phyloP scores from a whole-genome alignment of 768 basidiomycete species.

The Boletellus ananiceps region DNA sequence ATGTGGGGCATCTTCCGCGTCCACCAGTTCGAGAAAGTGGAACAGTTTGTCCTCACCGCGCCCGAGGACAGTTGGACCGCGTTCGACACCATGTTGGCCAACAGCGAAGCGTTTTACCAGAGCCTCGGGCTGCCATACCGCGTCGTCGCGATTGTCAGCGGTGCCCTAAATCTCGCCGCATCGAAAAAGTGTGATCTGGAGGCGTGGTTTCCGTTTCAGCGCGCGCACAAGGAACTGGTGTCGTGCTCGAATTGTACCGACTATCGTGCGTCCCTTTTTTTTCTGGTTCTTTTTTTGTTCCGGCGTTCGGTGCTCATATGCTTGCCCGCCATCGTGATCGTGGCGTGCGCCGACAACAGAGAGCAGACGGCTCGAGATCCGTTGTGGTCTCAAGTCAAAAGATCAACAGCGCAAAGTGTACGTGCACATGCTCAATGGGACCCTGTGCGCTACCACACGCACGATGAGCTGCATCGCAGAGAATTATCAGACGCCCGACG shows the following conservation, averaged over 20 bases:
- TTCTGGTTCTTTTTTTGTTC: background rate
- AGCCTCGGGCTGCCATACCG: slow-evolving; percentile 90
- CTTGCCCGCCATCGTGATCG: no score
- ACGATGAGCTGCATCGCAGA: slow-evolving; percentile 97
- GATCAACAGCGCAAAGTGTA: slow-evolving; percentile 90
- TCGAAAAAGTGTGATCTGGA: slow-evolving; percentile 97
- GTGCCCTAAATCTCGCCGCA: slow-evolving; percentile 94
- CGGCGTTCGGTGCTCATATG: background rate
- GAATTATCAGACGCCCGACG: slow-evolving; percentile 95
- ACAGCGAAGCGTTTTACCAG: slow-evolving; percentile 94
- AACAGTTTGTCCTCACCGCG: slow-evolving; percentile 93
- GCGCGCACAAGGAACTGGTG: slow-evolving; percentile 93
- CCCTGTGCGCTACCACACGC: slow-evolving; percentile 94
- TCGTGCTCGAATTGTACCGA: slow-evolving; percentile 99
- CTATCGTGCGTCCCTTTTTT: slow-evolving; percentile 68
- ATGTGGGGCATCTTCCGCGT: slow-evolving; percentile 99
- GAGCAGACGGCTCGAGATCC: slow-evolving; percentile 86
- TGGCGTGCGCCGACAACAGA: slow-evolving; percentile 44
- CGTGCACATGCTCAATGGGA: slow-evolving; percentile 99
- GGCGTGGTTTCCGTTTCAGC: slow-evolving; percentile 99
- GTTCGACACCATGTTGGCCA: slow-evolving; percentile 87
- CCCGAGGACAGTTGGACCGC: slow-evolving; percentile 93
- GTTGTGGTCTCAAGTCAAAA: slow-evolving; percentile 87
- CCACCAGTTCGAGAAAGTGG: slow-evolving; percentile 99
- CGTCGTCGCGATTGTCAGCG: slow-evolving; percentile 91